phyloP scores from a whole-genome alignment of 371 early-diverging fungal species.

The Furculomyces boomerangus region DNA sequence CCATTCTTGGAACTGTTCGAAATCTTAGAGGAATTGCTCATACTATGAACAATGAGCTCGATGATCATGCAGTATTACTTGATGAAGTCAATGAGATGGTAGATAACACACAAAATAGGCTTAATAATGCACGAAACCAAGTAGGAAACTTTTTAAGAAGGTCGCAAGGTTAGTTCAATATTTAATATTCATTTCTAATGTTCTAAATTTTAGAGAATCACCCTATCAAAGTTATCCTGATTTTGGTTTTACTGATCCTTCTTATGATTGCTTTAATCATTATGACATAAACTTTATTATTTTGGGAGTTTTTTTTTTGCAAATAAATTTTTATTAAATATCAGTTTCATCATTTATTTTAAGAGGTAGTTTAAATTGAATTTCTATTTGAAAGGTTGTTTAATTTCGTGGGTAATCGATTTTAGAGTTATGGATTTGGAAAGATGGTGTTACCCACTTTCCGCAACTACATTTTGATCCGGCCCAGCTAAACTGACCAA shows the following conservation, averaged over 20 bases:
- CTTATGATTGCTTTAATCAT: slow-evolving; percentile 32
- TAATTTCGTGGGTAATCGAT: no score
- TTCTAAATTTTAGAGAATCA: slow-evolving; percentile 6
- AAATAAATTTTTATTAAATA: no score
- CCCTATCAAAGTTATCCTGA: slow-evolving; percentile 8
- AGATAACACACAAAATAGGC: slow-evolving; percentile 29
- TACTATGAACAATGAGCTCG: slow-evolving; percentile 42
- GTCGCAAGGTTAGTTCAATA: not conserved
- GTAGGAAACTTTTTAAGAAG: slow-evolving; percentile 22
- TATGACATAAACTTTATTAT: slow-evolving; percentile 22
- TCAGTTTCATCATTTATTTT: no score
- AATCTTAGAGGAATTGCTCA: slow-evolving; percentile 38
- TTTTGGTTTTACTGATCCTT: slow-evolving; percentile 16
- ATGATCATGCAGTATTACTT: slow-evolving; percentile 25
- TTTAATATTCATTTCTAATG: not conserved
- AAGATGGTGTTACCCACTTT: slow-evolving; percentile 1
- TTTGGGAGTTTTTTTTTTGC: no score
- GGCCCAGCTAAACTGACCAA: slow-evolving; percentile 72
- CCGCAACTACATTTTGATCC: slow-evolving; percentile 15
- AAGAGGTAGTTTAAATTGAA: no score
- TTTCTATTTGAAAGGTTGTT: no score
- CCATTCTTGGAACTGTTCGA: slow-evolving; percentile 33
- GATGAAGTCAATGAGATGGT: slow-evolving; percentile 27
- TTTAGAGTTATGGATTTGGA: not conserved
- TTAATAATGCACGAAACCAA: slow-evolving; percentile 28